phyloP scores from a whole-genome alignment of 306 rosid species.

The Pyrus bretschneideri region DNA sequence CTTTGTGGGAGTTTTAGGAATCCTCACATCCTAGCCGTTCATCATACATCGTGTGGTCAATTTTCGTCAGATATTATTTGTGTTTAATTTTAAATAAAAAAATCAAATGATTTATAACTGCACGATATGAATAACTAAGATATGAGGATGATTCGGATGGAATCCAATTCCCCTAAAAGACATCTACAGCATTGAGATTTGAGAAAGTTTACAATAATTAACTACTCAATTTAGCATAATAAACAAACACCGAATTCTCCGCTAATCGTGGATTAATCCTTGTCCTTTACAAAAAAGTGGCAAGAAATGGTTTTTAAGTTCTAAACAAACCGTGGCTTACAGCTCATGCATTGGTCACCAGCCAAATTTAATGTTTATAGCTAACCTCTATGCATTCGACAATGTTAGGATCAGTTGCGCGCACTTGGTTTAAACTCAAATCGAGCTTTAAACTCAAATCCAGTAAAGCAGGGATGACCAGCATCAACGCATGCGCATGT shows the following conservation, averaged over 20 bases:
- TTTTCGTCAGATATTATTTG: no score
- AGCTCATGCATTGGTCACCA: conserved; percentile 32
- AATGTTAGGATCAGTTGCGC: no score
- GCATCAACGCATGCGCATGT: no score
- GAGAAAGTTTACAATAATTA: not conserved
- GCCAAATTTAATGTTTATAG: conserved; percentile 4
- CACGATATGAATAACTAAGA: fast-evolving
- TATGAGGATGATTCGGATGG: fast-evolving
- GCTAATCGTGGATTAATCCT: conserved; percentile 51
- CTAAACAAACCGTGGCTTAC: conserved; percentile 33
- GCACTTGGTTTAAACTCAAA: no score
- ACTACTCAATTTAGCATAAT: not conserved
- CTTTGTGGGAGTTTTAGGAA: fast-evolving
- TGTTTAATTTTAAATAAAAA: no score
- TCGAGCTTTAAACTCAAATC: no score
- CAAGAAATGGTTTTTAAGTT: conserved; percentile 18
- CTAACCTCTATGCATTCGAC: not conserved
- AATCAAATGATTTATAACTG: no score
- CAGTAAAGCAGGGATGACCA: no score
- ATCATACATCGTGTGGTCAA: fast-evolving
- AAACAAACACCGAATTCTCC: conserved; percentile 22
- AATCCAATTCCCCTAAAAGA: not conserved
- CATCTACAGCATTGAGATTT: conserved; percentile 17
- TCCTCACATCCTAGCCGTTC: fast-evolving
- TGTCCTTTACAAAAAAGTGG: conserved; percentile 12